Base-by-base conservation (phyloP, 192 early-diverging fungal species). In the Entomortierella parvispora region DNA sequence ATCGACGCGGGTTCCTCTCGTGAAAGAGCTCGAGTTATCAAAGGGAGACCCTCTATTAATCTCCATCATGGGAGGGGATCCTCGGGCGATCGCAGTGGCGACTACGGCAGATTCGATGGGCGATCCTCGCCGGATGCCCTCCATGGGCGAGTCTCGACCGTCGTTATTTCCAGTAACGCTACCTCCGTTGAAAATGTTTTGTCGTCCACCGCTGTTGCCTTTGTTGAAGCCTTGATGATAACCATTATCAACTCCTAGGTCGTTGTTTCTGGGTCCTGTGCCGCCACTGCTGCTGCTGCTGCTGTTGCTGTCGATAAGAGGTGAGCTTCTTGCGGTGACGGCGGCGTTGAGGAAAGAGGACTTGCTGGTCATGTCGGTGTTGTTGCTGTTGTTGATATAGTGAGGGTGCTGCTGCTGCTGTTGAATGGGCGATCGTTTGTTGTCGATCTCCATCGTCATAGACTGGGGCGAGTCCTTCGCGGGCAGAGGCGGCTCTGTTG, bases 401-500 rank as follows among this genome's bases (percentile, higher is more conserved):
- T 59, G 22, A 7, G 22, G 42, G 1, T 46, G 31, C 12, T 55
- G 52, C 32, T 45, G 42, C 6, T 57, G 53, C 26, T 57, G 54
- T 44, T 54, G 54, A 53, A 32, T 28, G 25, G 49, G n/a, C 11
- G 49, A 23, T 25, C n/a, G 9, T n/a, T 54, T 53, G 62, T 42
- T 54, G 49, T 50, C 2, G 47, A 34, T 50, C 12, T 23, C 57
- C 32, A 22, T 26, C 20, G 28, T 29, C 26, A 37, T 12, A 34
- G 53, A 52, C 1, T 54, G 18, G 10, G 51, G 44, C 17, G 54
- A 47, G n/a, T 28, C 25, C 54, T 71, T 71, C 1, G 25, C 53
- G 2, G 59, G 22, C 20, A 61, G 58, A 2, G 52, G 69, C 15
- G 26, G 29, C 23, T 71, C 69, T 29, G 51, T 60, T 12, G 69